Evolutionary conservation across 2,329 filamentous ascomycete species (phyloP).

Genomic region (Pestalotiopsis sp.): DNA sequence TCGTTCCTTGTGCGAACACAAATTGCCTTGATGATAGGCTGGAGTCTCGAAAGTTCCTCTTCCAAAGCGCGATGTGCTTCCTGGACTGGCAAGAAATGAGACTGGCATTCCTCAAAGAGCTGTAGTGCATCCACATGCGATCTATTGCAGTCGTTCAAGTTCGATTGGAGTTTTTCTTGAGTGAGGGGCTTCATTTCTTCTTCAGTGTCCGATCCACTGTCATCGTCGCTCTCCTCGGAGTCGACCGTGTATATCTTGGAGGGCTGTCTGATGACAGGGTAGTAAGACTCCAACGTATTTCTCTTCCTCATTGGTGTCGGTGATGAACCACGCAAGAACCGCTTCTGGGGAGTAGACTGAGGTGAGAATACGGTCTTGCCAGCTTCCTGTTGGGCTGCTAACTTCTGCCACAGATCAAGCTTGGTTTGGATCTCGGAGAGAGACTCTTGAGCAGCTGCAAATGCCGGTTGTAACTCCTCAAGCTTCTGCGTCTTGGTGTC

Average conservation of each 20-base stretch:
- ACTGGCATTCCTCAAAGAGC: neutral
- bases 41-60: slow-evolving; percentile 32
- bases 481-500: neutral
- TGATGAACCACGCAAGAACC: neutral
- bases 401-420: slow-evolving; percentile 14
- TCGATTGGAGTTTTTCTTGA: neutral
- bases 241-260: neutral
- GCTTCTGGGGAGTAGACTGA: slow-evolving; percentile 6
- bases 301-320: slow-evolving; percentile 23
- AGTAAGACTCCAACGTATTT: slow-evolving; percentile 10
- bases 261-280: neutral
- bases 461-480: neutral
- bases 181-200: neutral
- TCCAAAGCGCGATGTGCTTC: slow-evolving; percentile 46
- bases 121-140: too few relatives aligned
- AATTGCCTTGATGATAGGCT: slow-evolving; percentile 30
- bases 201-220: neutral
- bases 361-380: neutral
- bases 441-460: slow-evolving; percentile 55
- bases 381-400: neutral
- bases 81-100: neutral
- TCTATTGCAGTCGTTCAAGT: too few relatives aligned
- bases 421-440: slow-evolving; percentile 43
- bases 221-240: neutral
- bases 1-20: slow-evolving; percentile 60